Evolutionary conservation across 169 alveolate species (phyloP).

Genomic region (Cystoisospora suis): DNA sequence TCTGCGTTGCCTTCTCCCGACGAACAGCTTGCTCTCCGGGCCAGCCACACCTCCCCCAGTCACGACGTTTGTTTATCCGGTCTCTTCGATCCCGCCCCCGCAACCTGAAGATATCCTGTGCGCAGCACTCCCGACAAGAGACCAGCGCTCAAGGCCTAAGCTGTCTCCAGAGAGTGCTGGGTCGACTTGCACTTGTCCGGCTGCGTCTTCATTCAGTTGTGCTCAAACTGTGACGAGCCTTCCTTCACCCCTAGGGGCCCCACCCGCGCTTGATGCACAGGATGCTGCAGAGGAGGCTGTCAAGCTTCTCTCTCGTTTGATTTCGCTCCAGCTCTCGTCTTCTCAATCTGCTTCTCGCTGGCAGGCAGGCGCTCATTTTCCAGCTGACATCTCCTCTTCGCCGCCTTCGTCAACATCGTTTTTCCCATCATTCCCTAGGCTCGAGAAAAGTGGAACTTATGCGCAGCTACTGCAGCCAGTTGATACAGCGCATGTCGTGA

Average conservation of each 20-base stretch:
- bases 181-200: neutral
- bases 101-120: neutral
- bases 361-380: no score
- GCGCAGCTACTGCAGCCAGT: neutral
- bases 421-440: neutral
- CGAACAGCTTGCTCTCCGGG: neutral
- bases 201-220: neutral
- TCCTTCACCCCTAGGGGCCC: neutral
- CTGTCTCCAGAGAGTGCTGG: no score
- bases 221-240: neutral
- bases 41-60: slow-evolving; percentile 1
- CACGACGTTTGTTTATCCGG: neutral
- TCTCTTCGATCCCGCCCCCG: slow-evolving; percentile 13
- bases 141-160: neutral
- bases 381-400: neutral
- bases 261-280: neutral
- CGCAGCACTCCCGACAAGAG: neutral
- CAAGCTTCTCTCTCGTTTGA: neutral
- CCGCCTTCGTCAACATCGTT: neutral
- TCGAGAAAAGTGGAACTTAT: no score
- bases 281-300: neutral
- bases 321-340: neutral
- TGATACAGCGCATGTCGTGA: slow-evolving; percentile 35
- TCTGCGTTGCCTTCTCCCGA: neutral
- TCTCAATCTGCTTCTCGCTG: neutral